Conservation (phyloP, 2,329 filamentous ascomycete genomes). For the Amphichorda felina region DNA sequence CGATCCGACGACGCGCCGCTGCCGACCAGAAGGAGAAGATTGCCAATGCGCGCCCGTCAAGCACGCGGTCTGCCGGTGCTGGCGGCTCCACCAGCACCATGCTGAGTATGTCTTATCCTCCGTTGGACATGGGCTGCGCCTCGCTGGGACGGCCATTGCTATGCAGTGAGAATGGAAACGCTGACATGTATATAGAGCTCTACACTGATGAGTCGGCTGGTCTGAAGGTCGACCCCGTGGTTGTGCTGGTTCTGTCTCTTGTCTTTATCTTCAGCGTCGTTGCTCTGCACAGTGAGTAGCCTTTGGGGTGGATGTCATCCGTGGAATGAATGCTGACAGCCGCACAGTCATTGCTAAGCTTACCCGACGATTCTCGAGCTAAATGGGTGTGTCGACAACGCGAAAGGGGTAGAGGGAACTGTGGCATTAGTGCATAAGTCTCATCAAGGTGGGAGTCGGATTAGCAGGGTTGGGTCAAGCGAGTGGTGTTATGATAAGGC, state of each 20-base stretch:
- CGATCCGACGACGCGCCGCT: conserved; percentile 87
- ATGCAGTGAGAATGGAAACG: not conserved
- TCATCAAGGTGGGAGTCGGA: too few relatives aligned
- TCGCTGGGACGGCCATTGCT: not conserved
- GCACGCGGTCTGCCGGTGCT: conserved; percentile 85
- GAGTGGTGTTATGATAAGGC: too few relatives aligned
- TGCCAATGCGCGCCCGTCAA: conserved; percentile 84
- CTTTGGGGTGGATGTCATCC: not conserved
- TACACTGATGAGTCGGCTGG: conserved; percentile 98
- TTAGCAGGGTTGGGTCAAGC: too few relatives aligned
- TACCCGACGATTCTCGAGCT: conserved; percentile 73
- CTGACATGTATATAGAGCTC: conserved; percentile 47
- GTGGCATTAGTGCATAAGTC: not conserved
- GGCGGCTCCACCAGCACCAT: conserved; percentile 97
- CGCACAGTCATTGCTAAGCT: conserved; percentile 85
- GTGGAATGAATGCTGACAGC: conserved; percentile 3
- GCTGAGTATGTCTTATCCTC: conserved; percentile 59
- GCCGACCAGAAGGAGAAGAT: conserved; percentile 96
- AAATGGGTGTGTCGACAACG: conserved; percentile 13
- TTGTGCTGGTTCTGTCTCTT: conserved; percentile 89
- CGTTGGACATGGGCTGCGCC: not conserved
- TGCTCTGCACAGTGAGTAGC: conserved; percentile 77
- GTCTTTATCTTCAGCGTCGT: conserved; percentile 99
- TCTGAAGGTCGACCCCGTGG: conserved; percentile 94
- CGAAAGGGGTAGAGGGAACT: not conserved